Conservation (phyloP, 352 stramenopile species). For the Pythium phragmiticola region DNA sequence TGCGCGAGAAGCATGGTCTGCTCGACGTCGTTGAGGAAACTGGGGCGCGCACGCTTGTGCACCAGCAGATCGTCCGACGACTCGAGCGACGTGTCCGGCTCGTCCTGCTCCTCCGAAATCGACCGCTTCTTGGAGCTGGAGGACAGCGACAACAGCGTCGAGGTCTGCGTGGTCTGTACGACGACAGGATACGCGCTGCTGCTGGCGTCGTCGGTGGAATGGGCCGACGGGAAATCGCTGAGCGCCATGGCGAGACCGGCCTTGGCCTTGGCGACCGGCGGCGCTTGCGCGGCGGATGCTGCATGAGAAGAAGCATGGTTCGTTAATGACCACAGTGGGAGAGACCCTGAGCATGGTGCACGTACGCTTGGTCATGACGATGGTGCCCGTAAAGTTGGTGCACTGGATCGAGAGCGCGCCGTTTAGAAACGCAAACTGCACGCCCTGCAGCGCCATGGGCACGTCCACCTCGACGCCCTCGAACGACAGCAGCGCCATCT, state of each 20-base stretch:
- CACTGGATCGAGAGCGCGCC: slow-evolving; percentile 71
- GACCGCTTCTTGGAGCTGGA: slow-evolving; percentile 48
- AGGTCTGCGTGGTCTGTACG: slow-evolving; percentile 20
- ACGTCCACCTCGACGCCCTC: slow-evolving; percentile 81
- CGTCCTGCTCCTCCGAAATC: slow-evolving; percentile 23
- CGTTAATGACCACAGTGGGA: background rate
- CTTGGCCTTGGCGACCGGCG: background rate
- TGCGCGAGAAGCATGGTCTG: slow-evolving; percentile 60
- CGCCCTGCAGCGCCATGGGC: slow-evolving; percentile 48
- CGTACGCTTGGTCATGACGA: slow-evolving; percentile 62
- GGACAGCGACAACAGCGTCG: slow-evolving; percentile 5
- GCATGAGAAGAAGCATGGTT: background rate
- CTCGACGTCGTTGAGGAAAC: slow-evolving; percentile 62
- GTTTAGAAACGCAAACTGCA: slow-evolving; percentile 63
- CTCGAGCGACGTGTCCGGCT: slow-evolving; percentile 22
- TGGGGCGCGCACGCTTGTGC: slow-evolving; percentile 50
- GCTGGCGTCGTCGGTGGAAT: slow-evolving; percentile 9
- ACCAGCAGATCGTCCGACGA: slow-evolving; percentile 27
- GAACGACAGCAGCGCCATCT: slow-evolving; percentile 73
- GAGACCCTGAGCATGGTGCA: background rate
- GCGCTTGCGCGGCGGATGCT: slow-evolving; percentile 1
- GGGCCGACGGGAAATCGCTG: slow-evolving; percentile 19
- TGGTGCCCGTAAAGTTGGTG: slow-evolving; percentile 64
- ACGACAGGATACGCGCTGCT: slow-evolving; percentile 6
- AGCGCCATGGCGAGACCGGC: slow-evolving; percentile 19